Evolutionary conservation across 108 stramenopile genomes (phyloP).

Genomic region (Mediolabrus comicus): DNA sequence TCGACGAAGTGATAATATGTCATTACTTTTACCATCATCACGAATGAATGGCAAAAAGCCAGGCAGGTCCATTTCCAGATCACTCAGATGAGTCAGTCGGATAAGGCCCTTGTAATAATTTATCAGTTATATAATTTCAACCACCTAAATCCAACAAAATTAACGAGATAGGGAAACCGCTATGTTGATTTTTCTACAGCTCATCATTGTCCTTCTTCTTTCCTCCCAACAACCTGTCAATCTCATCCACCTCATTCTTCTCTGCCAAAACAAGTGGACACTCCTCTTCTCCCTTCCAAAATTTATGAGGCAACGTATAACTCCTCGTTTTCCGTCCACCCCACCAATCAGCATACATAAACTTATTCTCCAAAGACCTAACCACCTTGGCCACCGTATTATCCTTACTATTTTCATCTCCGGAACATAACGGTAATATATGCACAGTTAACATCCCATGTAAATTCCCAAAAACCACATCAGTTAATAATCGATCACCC

Average conservation of each 20-base stretch:
- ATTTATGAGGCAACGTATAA: slow-evolving; percentile 52
- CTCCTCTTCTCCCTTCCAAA: slow-evolving; percentile 71
- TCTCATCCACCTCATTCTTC: slow-evolving; percentile 10
- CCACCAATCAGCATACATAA: slow-evolving; percentile 75
- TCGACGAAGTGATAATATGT: not conserved
- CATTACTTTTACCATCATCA: not conserved
- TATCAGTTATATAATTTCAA: too few species aligned
- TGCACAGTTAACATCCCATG: slow-evolving; percentile 94
- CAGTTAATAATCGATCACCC: slow-evolving; percentile 92
- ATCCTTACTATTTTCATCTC: slow-evolving; percentile 70
- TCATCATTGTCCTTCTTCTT: not conserved
- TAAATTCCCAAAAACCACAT: slow-evolving; percentile 93
- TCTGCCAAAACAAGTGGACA: slow-evolving; percentile 51
- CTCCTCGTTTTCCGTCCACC: slow-evolving; percentile 50
- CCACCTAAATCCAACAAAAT: too few species aligned
- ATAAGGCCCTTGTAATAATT: too few species aligned
- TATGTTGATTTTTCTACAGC: not conserved
- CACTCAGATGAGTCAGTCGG: not conserved
- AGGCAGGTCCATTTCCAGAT: not conserved
- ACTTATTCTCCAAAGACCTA: slow-evolving; percentile 69
- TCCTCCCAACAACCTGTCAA: not conserved
- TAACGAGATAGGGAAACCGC: too few species aligned
- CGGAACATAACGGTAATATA: slow-evolving; percentile 68
- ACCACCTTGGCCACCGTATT: slow-evolving; percentile 68
- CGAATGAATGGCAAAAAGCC: not conserved